Evolutionary conservation across 106 monocot genomes (phyloP).

Genomic region (Phalaenopsis equestris): DNA sequence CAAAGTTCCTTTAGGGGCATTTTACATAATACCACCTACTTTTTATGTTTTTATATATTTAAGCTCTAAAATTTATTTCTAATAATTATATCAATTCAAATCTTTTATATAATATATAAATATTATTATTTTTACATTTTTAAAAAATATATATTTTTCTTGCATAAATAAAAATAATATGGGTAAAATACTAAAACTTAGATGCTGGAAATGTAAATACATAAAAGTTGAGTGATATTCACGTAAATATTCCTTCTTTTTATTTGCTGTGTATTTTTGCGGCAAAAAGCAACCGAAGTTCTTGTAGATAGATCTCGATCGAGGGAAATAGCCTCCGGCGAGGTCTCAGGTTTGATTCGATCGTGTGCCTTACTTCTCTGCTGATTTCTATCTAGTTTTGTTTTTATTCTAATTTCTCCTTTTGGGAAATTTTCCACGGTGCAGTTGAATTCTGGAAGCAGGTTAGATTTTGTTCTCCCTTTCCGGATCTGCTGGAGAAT

Average conservation of each 20-base stretch:
- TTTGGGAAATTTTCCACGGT: neutral
- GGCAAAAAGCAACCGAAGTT: neutral
- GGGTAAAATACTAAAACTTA: no score
- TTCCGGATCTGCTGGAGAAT: neutral
- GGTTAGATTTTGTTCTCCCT: neutral
- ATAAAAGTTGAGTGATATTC: no score
- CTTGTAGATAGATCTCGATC: neutral
- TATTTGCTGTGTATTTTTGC: neutral
- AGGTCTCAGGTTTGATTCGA: neutral
- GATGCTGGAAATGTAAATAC: no score
- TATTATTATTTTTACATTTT: no score
- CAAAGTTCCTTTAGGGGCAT: neutral
- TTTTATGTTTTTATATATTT: no score
- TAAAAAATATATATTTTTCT: no score
- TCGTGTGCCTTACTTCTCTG: neutral
- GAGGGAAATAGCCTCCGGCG: neutral
- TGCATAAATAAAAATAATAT: no score
- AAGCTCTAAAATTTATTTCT: no score
- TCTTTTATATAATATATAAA: no score
- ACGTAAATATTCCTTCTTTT: neutral
- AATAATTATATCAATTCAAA: no score
- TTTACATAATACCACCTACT: no score
- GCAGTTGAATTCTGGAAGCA: conserved; percentile 1
- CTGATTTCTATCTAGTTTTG: neutral
- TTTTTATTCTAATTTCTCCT: neutral